These are phyloP conservation scores for Fomitopsis betulina DNA, from an alignment of 1,284 basidiomycete species.

Conservation along the genomic window DNA sequence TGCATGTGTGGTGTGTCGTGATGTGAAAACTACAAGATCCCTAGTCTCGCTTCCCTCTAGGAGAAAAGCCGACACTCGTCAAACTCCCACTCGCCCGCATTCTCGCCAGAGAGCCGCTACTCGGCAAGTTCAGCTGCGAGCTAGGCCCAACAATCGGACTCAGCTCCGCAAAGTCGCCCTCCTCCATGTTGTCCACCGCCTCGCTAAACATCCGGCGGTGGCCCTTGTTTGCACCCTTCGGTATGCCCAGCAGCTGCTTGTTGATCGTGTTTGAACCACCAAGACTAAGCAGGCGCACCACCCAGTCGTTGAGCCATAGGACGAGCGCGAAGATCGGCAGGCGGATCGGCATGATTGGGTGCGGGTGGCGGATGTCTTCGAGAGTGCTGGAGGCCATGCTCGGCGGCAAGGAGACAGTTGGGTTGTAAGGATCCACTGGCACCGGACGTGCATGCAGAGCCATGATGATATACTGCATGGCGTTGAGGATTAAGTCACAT, in stretches of 20 bases:
- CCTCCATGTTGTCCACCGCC: slow-evolving; percentile 47
- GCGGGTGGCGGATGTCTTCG: slow-evolving; percentile 52
- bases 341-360: slow-evolving; percentile 74
- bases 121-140: not conserved
- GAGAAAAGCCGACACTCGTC: not conserved
- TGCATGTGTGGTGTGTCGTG: not conserved
- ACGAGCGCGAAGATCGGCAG: slow-evolving; percentile 70
- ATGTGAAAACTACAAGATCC: not conserved
- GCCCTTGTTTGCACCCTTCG: not conserved
- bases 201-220: slow-evolving; percentile 32
- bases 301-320: slow-evolving; percentile 68
- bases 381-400: slow-evolving; percentile 24
- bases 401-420: slow-evolving; percentile 30
- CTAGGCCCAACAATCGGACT: slow-evolving; percentile 14
- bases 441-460: slow-evolving; percentile 66
- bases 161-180: slow-evolving; percentile 35
- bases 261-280: slow-evolving; percentile 26
- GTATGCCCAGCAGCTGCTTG: not conserved
- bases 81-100: slow-evolving; percentile 13
- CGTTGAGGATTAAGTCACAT: not conserved
- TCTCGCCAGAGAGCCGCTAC: not conserved
- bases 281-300: slow-evolving; percentile 60
- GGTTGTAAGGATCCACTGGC: slow-evolving; percentile 68
- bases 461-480: slow-evolving; percentile 68
- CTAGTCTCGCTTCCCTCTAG: slow-evolving; percentile 23